Percentiles rank a stretch among this genome's conserved stretches.
Conservation (phyloP, 2,329 filamentous ascomycete species). For the Curvularia lunata region DNA sequence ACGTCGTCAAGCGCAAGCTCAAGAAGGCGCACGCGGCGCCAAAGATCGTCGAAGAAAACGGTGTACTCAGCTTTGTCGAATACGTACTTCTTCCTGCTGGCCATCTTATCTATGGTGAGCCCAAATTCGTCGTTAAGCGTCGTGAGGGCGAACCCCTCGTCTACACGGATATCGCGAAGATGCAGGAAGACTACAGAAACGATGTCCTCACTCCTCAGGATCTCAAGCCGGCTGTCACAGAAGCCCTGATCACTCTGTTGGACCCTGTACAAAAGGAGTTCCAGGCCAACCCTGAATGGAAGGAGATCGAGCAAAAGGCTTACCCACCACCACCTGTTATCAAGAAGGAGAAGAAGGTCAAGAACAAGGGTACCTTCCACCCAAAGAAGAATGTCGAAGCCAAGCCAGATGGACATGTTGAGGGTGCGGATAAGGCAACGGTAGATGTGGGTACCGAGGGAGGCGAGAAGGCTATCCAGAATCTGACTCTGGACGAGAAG, state of each 20-base stretch:
- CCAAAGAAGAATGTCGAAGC: constrained; percentile 55
- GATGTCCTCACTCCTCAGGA: constrained; percentile 87
- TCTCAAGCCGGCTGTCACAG: constrained; percentile 82
- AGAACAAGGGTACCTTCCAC: constrained; percentile 74
- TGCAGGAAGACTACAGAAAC: constrained; percentile 79
- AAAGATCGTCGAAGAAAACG: constrained; percentile 80
- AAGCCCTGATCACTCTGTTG: constrained; percentile 74
- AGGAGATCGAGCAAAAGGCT: constrained; percentile 75
- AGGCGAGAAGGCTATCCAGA: constrained; percentile 43
- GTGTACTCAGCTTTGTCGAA: constrained; percentile 84
- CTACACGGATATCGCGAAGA: constrained; percentile 75
- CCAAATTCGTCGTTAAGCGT: constrained; percentile 72
- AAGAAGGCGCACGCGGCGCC: constrained; percentile 83
- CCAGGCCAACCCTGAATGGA: constrained; percentile 76
- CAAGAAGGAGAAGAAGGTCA: constrained; percentile 73
- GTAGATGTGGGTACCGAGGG: constrained; percentile 51
- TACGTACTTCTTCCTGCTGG: constrained; percentile 82
- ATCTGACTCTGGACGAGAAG: constrained; percentile 42
- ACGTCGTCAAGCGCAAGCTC: constrained; percentile 69
- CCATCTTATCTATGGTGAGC: constrained; percentile 62
- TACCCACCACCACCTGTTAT: constrained; percentile 74
- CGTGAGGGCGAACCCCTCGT: constrained; percentile 75
- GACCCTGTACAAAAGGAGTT: constrained; percentile 79
- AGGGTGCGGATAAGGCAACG: constrained; percentile 51
- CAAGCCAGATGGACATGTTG: constrained; percentile 55